Percentiles rank a stretch among this genome's conserved stretches.
Evolutionary conservation across 768 basidiomycete genomes (phyloP).

Genomic region (Podaxis pistillaris): DNA sequence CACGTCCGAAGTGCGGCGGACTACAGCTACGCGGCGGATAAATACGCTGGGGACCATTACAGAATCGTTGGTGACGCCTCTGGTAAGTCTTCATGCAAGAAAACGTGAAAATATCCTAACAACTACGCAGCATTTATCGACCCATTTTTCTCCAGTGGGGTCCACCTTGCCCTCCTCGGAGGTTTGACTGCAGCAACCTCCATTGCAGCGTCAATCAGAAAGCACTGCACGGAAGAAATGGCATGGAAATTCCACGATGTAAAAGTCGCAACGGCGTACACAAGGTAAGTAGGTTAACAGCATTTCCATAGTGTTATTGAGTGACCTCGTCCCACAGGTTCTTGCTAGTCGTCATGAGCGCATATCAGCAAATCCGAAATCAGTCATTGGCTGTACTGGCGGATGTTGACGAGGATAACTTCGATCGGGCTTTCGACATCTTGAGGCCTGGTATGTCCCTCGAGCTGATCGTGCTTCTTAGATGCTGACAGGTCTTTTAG

Average conservation of each 20-base stretch:
- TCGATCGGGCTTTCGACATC: slow-evolving; percentile 46
- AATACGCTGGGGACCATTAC: slow-evolving; percentile 31
- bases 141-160: slow-evolving; percentile 59
- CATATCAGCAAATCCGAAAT: slow-evolving; percentile 47
- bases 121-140: slow-evolving; percentile 48
- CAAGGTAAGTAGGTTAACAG: slow-evolving; percentile 22
- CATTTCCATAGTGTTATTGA: not conserved
- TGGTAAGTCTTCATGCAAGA: slow-evolving; percentile 17
- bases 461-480: not conserved
- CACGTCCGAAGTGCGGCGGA: slow-evolving; percentile 30
- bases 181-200: slow-evolving; percentile 37
- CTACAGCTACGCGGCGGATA: slow-evolving; percentile 32
- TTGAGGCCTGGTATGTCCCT: slow-evolving; percentile 35
- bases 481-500: slow-evolving; percentile 9
- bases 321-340: slow-evolving; percentile 28
- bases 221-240: slow-evolving; percentile 27
- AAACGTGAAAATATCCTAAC: not conserved
- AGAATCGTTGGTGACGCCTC: slow-evolving; percentile 34
- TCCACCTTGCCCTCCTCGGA: slow-evolving; percentile 39
- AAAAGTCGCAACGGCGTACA: slow-evolving; percentile 32
- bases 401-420: slow-evolving; percentile 46
- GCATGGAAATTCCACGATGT: slow-evolving; percentile 30
- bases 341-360: slow-evolving; percentile 45
- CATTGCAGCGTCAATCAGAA: slow-evolving; percentile 31
- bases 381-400: slow-evolving; percentile 37